A percentile compares a stretch with the other conserved stretches of the same genome.
Conservation (phyloP, 192 early-diverging fungal genomes). For the Funneliformis geosporum region DNA sequence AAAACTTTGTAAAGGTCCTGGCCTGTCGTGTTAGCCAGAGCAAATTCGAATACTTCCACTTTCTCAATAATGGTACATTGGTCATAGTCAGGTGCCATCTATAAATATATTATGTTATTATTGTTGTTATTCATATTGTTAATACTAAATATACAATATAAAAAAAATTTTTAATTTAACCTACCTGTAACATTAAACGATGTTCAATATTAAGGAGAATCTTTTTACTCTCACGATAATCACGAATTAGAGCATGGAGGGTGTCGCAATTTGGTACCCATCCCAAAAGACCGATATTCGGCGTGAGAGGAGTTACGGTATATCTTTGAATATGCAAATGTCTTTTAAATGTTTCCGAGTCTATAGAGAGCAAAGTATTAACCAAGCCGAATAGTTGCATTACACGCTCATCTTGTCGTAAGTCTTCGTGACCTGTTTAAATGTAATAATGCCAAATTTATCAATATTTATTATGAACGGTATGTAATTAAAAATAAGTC, state of each 20-base stretch:
- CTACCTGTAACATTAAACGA: slow-evolving; percentile 78
- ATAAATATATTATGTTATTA: slow-evolving; percentile 17
- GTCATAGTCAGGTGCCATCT: slow-evolving; percentile 92
- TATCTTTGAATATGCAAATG: slow-evolving; percentile 90
- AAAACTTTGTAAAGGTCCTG: slow-evolving; percentile 91
- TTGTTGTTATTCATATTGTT: neutral
- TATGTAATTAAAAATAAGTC: neutral
- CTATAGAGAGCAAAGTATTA: slow-evolving; percentile 80
- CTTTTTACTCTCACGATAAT: slow-evolving; percentile 81
- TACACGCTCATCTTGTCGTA: slow-evolving; percentile 97
- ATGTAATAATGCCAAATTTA: neutral
- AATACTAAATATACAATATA: neutral
- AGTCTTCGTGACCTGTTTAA: slow-evolving; percentile 79
- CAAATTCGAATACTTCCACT: slow-evolving; percentile 95
- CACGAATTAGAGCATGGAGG: slow-evolving; percentile 79
- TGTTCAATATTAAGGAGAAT: slow-evolving; percentile 90
- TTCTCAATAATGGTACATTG: slow-evolving; percentile 84
- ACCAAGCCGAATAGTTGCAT: slow-evolving; percentile 99
- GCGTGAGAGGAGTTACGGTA: slow-evolving; percentile 91
- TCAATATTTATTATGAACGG: neutral
- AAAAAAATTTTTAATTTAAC: slow-evolving; percentile 16
- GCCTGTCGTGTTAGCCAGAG: slow-evolving; percentile 83
- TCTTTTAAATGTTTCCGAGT: slow-evolving; percentile 86
- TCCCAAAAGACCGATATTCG: slow-evolving; percentile 92
- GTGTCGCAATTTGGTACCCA: slow-evolving; percentile 92